A percentile compares a stretch with the other conserved stretches of the same genome.
Evolutionary conservation across 148 eudicot genomes (phyloP).

Genomic region (Vaccinium vitisidaea): DNA sequence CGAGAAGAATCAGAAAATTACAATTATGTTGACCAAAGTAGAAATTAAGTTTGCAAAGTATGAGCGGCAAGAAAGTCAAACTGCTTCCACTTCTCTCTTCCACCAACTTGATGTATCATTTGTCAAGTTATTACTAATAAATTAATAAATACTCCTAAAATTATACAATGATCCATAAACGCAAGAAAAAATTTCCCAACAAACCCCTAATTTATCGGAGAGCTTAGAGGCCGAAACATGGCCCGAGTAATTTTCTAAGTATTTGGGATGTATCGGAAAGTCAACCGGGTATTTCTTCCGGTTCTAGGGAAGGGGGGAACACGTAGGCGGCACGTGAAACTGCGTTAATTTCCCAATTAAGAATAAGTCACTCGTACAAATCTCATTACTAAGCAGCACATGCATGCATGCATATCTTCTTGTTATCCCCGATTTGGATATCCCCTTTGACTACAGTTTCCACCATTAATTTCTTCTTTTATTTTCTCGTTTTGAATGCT

Average conservation of each 20-base stretch:
- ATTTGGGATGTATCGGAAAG: not conserved
- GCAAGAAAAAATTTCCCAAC: not conserved
- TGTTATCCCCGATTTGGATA: not conserved
- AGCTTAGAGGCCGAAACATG: not conserved
- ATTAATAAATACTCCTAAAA: no score
- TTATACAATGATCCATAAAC: not conserved
- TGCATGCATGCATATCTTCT: not conserved
- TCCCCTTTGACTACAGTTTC: not conserved
- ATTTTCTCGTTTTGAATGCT: no score
- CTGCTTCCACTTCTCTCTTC: no score
- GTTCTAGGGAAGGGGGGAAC: not conserved
- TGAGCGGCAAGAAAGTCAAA: no score
- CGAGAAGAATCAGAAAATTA: no score
- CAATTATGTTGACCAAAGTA: no score
- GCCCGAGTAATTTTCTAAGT: not conserved
- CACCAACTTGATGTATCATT: no score
- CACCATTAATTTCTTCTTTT: no score
- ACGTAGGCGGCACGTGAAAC: not conserved
- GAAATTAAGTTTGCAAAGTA: no score
- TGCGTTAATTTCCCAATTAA: not conserved
- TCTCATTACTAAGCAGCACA: not conserved
- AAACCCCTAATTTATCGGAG: not conserved
- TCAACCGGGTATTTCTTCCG: not conserved
- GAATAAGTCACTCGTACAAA: not conserved
- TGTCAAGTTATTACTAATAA: no score